These are phyloP conservation scores for Phalaenopsis equestris DNA, from an alignment of 106 monocot genomes.

Conservation along the genomic window DNA sequence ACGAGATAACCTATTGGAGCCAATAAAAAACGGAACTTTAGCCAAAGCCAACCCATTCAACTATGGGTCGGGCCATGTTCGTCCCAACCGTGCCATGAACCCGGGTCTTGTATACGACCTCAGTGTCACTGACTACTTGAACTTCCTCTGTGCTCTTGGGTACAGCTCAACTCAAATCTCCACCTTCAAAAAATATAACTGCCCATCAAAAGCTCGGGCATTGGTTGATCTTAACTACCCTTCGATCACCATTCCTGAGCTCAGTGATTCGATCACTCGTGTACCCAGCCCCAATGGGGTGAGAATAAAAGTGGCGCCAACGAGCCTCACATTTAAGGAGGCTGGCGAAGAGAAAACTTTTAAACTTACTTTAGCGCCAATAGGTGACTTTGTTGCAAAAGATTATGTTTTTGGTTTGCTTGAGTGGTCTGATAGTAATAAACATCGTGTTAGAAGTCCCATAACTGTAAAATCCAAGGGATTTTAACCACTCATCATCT, in stretches of 20 bases:
- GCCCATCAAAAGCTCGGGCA: slow-evolving; percentile 14
- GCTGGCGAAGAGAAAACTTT: slow-evolving; percentile 42
- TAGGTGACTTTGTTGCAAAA: not conserved
- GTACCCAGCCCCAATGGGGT: slow-evolving; percentile 28
- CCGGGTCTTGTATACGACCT: slow-evolving; percentile 67
- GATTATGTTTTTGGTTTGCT: slow-evolving; percentile 43
- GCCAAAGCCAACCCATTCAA: slow-evolving; percentile 23
- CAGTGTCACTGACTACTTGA: slow-evolving; percentile 29
- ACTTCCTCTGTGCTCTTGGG: slow-evolving; percentile 41
- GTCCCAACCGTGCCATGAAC: slow-evolving; percentile 48
- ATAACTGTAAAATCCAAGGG: slow-evolving; percentile 9
- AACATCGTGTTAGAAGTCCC: slow-evolving; percentile 49
- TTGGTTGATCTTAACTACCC: slow-evolving; percentile 48
- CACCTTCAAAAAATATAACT: slow-evolving; percentile 13
- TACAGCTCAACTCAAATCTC: slow-evolving; percentile 49
- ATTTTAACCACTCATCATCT: not conserved
- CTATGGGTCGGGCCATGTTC: slow-evolving; percentile 54
- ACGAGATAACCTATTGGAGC: slow-evolving; percentile 21
- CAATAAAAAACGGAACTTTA: slow-evolving; percentile 33
- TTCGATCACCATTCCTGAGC: slow-evolving; percentile 31
- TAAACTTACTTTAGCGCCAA: slow-evolving; percentile 19
- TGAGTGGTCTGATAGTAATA: slow-evolving; percentile 43
- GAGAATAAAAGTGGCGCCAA: slow-evolving; percentile 32
- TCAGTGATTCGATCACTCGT: slow-evolving; percentile 12
- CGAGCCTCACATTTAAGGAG: slow-evolving; percentile 24